These are phyloP conservation scores for Phytophthora fragariaefolia DNA, from an alignment of 352 stramenopile genomes.

Conservation along the genomic window DNA sequence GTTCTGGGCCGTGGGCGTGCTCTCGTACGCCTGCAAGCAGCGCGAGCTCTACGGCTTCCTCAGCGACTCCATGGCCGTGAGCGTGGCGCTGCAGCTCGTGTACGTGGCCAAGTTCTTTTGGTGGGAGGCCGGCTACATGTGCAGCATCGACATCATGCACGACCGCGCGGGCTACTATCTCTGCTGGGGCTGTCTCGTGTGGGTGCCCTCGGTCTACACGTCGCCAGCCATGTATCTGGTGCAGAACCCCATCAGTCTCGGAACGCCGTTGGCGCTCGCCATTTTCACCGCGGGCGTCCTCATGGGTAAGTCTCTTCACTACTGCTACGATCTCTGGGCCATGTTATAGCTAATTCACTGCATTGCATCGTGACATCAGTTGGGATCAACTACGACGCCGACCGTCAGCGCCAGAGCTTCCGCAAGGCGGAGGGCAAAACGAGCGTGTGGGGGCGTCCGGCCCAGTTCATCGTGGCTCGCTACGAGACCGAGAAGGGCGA, in stretches of 20 bases:
- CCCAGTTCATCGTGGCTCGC: constrained; percentile 93
- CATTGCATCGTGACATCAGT: constrained; percentile 45
- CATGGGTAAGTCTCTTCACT: constrained; percentile 53
- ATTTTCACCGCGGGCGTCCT: constrained; percentile 85
- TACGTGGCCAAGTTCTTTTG: constrained; percentile 99
- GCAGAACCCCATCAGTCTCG: constrained; percentile 85
- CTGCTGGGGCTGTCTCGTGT: constrained; percentile 97
- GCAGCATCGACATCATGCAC: constrained; percentile 97
- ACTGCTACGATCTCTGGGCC: not conserved
- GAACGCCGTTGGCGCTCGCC: constrained; percentile 39
- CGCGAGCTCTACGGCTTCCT: constrained; percentile 76
- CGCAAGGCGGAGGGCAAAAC: constrained; percentile 86
- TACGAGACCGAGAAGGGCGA: constrained; percentile 93
- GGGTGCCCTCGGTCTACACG: constrained; percentile 97
- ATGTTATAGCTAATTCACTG: constrained; percentile 1
- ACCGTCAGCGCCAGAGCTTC: constrained; percentile 95
- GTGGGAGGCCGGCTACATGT: constrained; percentile 97
- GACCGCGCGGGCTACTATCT: constrained; percentile 96
- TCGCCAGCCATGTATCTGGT: constrained; percentile 94
- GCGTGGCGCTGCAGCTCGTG: constrained; percentile 90
- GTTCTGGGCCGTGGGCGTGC: constrained; percentile 93
- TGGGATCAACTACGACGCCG: constrained; percentile 95
- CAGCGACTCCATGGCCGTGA: constrained; percentile 90
- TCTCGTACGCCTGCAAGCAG: constrained; percentile 93
- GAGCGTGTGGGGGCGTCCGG: constrained; percentile 91